phyloP scores from a whole-genome alignment of 768 basidiomycete species.

The Lactarius quietus region DNA sequence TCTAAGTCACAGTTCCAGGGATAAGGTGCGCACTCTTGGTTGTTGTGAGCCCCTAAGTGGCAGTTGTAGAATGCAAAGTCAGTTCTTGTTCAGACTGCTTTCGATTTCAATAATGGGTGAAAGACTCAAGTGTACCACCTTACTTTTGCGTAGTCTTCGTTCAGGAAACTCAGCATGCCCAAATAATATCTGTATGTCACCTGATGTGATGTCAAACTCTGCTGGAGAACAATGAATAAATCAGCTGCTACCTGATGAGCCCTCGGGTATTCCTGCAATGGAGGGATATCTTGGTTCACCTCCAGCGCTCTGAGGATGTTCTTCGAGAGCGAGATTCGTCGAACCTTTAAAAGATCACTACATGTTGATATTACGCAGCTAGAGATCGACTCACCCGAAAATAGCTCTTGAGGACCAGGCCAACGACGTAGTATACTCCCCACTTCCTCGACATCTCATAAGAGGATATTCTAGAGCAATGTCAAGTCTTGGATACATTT shows the following conservation, averaged over 20 bases:
- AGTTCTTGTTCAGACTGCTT: conserved; percentile 82
- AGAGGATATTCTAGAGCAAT: conserved; percentile 54
- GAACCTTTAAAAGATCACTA: conserved; percentile 53
- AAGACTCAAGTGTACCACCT: conserved; percentile 43
- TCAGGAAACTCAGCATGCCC: conserved; percentile 91
- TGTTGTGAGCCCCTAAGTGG: conserved; percentile 60
- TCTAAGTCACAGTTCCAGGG: not conserved
- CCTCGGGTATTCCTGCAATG: conserved; percentile 69
- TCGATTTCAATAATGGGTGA: not conserved
- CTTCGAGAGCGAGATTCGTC: conserved; percentile 86
- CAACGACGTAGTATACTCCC: conserved; percentile 92
- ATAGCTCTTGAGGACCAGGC: conserved; percentile 88
- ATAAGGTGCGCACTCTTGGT: conserved; percentile 68
- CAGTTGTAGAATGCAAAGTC: conserved; percentile 86
- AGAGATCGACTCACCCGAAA: conserved; percentile 63
- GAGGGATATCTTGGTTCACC: conserved; percentile 81
- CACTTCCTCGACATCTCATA: conserved; percentile 76
- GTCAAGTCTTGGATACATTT: not conserved
- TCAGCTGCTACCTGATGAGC: conserved; percentile 68
- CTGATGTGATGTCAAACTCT: conserved; percentile 38
- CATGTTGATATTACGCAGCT: not conserved
- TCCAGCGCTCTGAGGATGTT: conserved; percentile 88
- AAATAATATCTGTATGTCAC: conserved; percentile 94
- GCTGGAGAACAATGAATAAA: conserved; percentile 23
- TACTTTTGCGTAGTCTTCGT: conserved; percentile 90